Conservation (phyloP, 495 filamentous ascomycete species). For the Penicillium paradoxum region DNA sequence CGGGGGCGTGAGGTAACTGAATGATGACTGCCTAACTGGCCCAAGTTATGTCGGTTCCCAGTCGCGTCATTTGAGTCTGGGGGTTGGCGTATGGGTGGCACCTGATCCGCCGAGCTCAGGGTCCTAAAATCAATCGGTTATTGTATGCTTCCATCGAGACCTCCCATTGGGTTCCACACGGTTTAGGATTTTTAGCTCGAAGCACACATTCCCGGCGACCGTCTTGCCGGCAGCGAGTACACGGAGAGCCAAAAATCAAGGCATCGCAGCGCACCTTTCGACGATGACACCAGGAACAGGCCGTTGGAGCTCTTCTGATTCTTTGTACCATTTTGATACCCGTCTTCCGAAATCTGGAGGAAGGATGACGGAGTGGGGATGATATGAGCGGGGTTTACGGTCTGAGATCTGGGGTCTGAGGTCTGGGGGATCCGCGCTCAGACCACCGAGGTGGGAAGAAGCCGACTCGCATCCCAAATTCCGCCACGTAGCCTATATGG, state of each 20-base stretch:
- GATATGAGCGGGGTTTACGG: neutral
- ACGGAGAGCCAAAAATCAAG: slow-evolving; percentile 42
- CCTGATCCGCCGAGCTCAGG: neutral
- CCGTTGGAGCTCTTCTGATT: slow-evolving; percentile 38
- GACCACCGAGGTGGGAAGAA: neutral
- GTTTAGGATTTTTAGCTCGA: slow-evolving; percentile 21
- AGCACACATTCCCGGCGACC: slow-evolving; percentile 38
- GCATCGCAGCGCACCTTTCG: slow-evolving; percentile 52
- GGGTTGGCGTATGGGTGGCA: neutral
- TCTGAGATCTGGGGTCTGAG: neutral
- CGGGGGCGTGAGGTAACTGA: neutral
- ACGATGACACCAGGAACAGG: slow-evolving; percentile 46
- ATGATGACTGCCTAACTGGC: neutral
- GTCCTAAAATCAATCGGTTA: neutral
- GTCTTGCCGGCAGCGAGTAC: slow-evolving; percentile 46
- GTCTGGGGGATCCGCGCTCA: neutral
- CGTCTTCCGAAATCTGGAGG: neutral
- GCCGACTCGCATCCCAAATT: slow-evolving; percentile 1
- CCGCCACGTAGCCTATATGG: no score
- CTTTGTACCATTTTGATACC: slow-evolving; percentile 22
- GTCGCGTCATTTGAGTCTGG: neutral
- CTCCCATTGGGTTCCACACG: slow-evolving; percentile 22
- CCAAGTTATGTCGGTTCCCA: neutral
- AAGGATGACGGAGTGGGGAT: neutral
- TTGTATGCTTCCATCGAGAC: neutral